Evolutionary conservation across 2,329 filamentous ascomycete genomes (phyloP).

Genomic region (Verticillium longisporum): DNA sequence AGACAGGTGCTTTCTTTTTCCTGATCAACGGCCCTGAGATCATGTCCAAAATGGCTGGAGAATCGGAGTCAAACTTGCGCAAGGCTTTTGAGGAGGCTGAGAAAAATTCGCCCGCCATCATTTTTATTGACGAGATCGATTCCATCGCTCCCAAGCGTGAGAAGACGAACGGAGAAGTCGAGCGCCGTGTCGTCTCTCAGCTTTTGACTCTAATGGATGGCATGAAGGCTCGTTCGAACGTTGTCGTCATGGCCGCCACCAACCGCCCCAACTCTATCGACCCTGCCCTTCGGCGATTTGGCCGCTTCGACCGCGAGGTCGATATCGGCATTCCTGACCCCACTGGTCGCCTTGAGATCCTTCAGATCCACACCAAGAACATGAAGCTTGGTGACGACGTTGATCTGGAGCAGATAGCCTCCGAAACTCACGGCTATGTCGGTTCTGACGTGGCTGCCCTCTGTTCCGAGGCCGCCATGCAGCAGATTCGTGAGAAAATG

Average conservation of each 20-base stretch:
- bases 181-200: constrained; percentile 97
- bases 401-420: constrained; percentile 90
- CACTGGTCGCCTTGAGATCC: constrained; percentile 95
- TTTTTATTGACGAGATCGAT: constrained; percentile 99
- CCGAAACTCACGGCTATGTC: constrained; percentile 98
- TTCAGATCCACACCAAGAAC: constrained; percentile 99
- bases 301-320: constrained; percentile 97
- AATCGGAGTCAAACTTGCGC: constrained; percentile 94
- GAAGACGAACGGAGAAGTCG: constrained; percentile 98
- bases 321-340: constrained; percentile 98
- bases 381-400: constrained; percentile 99
- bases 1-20: constrained; percentile 99
- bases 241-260: constrained; percentile 98
- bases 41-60: constrained; percentile 99
- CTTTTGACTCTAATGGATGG: constrained; percentile 96
- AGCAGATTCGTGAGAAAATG: constrained; percentile 99
- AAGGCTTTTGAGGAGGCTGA: constrained; percentile 99
- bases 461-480: constrained; percentile 98
- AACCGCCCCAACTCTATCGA: constrained; percentile 99
- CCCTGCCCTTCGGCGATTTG: constrained; percentile 92
- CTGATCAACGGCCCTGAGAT: constrained; percentile 98
- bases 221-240: constrained; percentile 98
- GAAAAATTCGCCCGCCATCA: constrained; percentile 98
- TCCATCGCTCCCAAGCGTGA: constrained; percentile 99
- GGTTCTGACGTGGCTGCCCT: constrained; percentile 97